Evolutionary conservation across 352 stramenopile genomes (phyloP).

Genomic region (Phytophthora nicotianae): DNA sequence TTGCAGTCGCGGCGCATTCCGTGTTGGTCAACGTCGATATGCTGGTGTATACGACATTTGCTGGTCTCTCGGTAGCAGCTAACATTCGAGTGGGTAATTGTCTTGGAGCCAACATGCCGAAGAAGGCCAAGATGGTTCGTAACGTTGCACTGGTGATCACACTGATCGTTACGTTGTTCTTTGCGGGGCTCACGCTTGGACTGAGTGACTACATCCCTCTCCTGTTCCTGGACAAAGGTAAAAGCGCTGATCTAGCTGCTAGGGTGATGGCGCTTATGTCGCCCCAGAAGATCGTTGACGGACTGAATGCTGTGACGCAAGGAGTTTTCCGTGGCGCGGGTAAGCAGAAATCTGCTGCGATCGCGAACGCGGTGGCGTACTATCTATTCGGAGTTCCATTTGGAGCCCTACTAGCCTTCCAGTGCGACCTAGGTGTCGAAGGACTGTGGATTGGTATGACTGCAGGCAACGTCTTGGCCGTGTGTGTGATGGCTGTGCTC

Average conservation of each 20-base stretch:
- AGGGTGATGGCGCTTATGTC: not conserved
- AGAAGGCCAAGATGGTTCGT: not conserved
- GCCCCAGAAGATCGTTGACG: not conserved
- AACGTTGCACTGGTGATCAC: not conserved
- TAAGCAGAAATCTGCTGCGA: not conserved
- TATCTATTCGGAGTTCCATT: not conserved
- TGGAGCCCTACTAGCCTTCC: not conserved
- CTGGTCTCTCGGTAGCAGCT: not conserved
- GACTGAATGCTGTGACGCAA: not conserved
- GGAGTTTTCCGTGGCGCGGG: not conserved
- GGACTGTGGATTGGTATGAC: constrained; percentile 59
- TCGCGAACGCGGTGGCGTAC: not conserved
- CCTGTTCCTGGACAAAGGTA: not conserved
- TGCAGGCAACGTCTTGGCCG: constrained; percentile 21
- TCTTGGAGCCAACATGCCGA: not conserved
- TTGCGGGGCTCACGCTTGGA: not conserved
- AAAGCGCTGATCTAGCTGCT: not conserved
- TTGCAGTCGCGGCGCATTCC: not conserved
- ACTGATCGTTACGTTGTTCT: not conserved
- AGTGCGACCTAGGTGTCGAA: constrained; percentile 20
- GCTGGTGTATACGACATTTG: not conserved
- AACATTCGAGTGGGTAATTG: constrained; percentile 2
- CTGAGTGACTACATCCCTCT: not conserved
- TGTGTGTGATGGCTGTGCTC: not conserved
- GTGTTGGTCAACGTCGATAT: not conserved